Evolutionary conservation across 306 rosid genomes (phyloP).

Genomic region (Ochetophila trinervis): DNA sequence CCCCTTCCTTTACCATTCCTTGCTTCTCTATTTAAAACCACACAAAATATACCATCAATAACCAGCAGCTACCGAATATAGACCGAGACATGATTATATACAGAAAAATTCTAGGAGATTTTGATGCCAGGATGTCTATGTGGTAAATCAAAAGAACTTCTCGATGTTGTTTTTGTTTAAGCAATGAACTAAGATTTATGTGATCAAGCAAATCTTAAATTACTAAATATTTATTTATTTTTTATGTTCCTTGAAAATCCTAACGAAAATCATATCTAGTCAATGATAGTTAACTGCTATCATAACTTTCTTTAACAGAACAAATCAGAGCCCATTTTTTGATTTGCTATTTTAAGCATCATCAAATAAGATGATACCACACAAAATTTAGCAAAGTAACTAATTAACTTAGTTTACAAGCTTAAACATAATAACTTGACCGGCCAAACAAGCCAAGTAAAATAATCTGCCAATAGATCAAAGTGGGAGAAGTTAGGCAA

Average conservation of each 20-base stretch:
- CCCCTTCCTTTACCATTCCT: constrained; percentile 95
- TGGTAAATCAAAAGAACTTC: neutral
- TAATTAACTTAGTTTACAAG: too few relatives aligned
- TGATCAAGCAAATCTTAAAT: neutral
- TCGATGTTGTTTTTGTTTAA: too few relatives aligned
- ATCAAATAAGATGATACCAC: neutral
- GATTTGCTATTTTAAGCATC: neutral
- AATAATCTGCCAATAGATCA: neutral
- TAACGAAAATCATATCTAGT: constrained; percentile 30
- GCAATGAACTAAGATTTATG: neutral
- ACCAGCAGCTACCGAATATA: neutral
- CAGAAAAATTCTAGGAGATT: neutral
- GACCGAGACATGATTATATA: neutral
- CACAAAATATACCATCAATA: neutral
- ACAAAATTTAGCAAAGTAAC: neutral
- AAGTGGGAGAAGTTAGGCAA: neutral
- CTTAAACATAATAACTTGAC: too few relatives aligned
- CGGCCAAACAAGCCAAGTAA: neutral
- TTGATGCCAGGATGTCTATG: too few relatives aligned
- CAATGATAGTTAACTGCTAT: neutral
- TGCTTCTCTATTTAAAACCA: constrained; percentile 52
- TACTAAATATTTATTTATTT: too few relatives aligned
- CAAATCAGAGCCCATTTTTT: neutral
- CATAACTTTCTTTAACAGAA: neutral
- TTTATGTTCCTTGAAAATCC: constrained; percentile 1